Conservation (phyloP, 169 alveolate species). For the Plasmodium coatneyi region DNA sequence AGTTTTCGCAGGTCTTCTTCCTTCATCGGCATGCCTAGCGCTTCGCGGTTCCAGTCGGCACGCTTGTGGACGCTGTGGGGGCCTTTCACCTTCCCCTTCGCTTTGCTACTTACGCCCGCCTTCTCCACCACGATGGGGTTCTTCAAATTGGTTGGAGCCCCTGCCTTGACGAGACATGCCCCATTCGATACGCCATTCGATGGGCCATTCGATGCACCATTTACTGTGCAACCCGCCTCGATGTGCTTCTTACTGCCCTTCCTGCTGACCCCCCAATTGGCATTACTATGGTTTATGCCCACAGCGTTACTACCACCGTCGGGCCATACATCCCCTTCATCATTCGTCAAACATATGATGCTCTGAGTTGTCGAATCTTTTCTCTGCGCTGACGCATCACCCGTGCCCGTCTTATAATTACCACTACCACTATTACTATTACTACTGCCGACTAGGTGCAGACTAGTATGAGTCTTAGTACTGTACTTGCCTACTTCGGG, state of each 20-base stretch:
- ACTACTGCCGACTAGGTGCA: background rate
- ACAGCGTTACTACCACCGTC: background rate
- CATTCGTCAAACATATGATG: conserved; percentile 2
- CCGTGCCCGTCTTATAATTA: background rate
- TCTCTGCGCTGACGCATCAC: background rate
- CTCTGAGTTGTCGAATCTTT: background rate
- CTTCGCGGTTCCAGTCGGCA: background rate
- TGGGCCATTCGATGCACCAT: too few relatives aligned
- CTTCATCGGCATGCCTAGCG: background rate
- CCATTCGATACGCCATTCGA: too few relatives aligned
- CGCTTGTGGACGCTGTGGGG: background rate
- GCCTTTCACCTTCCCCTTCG: background rate
- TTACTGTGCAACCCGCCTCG: background rate
- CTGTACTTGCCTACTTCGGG: background rate
- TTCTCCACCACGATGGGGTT: background rate
- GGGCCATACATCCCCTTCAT: background rate
- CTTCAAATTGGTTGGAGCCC: background rate
- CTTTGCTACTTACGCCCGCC: background rate
- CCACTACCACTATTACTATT: background rate
- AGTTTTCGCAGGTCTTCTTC: background rate
- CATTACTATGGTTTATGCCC: background rate
- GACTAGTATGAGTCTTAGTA: background rate
- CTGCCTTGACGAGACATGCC: background rate
- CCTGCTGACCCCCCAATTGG: background rate
- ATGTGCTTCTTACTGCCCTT: background rate